Evolutionary conservation across 31 red algal genomes (phyloP).

Genomic region (Asparagopsis taxiformis): DNA sequence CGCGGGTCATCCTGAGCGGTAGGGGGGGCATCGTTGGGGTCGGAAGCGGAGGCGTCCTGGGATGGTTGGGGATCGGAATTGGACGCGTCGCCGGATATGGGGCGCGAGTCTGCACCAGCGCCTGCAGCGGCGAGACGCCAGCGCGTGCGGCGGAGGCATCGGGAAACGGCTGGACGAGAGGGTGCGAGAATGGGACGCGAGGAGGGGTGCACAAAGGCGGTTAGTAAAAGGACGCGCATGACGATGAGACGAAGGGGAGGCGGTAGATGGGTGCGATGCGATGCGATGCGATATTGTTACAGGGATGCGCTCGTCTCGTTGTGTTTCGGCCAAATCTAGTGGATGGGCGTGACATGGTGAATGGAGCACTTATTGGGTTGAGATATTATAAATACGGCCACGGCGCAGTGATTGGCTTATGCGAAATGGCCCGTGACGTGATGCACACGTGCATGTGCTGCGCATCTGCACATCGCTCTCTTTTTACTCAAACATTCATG

Average conservation of each 20-base stretch:
- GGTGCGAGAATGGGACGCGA: background rate
- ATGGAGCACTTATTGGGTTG: no score
- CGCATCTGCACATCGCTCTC: no score
- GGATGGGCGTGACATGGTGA: no score
- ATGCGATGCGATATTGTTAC: background rate
- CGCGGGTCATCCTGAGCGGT: background rate
- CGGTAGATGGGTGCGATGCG: background rate
- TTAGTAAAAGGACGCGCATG: background rate
- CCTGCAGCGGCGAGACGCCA: constrained; percentile 2
- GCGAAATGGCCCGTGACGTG: no score
- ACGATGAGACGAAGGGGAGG: background rate
- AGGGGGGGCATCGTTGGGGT: background rate
- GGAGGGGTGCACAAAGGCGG: background rate
- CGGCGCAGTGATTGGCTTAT: no score
- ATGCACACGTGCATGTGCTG: no score
- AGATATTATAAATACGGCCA: no score
- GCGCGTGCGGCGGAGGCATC: background rate
- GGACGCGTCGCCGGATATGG: background rate
- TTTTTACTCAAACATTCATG: constrained; percentile 49
- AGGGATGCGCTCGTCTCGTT: no score
- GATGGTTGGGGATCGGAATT: background rate
- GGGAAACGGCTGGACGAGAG: background rate
- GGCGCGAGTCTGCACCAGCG: no score
- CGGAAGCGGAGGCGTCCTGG: background rate
- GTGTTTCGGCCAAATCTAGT: no score